Evolutionary conservation across 2,329 filamentous ascomycete species (phyloP).

Genomic region (Cordyceps fumosorosea): DNA sequence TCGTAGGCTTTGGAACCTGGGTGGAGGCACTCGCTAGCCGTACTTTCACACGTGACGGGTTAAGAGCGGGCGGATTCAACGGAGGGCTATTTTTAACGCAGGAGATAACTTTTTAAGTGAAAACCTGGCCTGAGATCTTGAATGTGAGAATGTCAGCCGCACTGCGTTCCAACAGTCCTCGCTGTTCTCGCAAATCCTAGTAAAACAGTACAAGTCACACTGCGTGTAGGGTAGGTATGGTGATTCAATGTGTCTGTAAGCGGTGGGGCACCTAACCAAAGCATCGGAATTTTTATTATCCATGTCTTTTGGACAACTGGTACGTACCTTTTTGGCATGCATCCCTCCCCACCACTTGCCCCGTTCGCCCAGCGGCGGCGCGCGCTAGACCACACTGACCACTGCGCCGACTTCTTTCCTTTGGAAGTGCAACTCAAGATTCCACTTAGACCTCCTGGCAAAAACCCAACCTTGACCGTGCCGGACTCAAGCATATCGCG

Average conservation of each 20-base stretch:
- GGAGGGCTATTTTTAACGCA: neutral
- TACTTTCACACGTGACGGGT: neutral
- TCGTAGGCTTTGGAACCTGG: neutral
- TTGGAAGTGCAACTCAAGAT: constrained; percentile 30
- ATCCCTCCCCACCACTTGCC: constrained; percentile 17
- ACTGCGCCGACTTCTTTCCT: constrained; percentile 18
- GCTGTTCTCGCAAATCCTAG: no score
- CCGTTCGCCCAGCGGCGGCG: neutral
- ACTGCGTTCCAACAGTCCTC: no score
- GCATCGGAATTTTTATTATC: constrained; percentile 4
- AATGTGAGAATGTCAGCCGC: no score
- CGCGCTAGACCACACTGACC: constrained; percentile 26
- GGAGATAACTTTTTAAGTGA: neutral
- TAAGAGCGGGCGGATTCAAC: neutral
- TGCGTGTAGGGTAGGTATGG: neutral
- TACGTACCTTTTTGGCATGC: constrained; percentile 14
- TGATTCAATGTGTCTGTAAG: neutral
- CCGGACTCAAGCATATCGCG: neutral
- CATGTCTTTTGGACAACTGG: neutral
- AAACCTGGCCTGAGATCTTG: neutral
- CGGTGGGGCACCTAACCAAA: neutral
- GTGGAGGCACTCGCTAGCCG: neutral
- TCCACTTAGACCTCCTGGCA: constrained; percentile 21
- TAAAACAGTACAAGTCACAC: no score
- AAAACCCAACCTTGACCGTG: neutral